Conservation (phyloP, 805 yeast genomes). For the Candida adriatica region DNA sequence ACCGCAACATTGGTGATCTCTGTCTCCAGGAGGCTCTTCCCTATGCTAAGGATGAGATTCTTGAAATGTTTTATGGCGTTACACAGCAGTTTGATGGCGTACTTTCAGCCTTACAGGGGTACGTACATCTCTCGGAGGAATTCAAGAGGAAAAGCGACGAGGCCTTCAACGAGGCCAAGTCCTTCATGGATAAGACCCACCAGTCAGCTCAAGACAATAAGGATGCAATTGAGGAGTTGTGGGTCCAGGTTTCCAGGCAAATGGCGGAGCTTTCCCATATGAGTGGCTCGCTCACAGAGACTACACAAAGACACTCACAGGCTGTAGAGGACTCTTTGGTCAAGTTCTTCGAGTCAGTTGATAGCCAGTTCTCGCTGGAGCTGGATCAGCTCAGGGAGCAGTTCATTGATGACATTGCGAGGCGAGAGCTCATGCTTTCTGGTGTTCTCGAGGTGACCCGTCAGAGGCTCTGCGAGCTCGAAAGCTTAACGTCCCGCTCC, state of each 20-base stretch:
- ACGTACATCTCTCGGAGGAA: conserved; percentile 12
- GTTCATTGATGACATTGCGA: too few relatives aligned
- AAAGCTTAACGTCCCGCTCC: conserved; percentile 1
- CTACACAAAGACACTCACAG: conserved; percentile 8
- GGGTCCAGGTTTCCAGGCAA: conserved; percentile 9
- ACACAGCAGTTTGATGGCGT: conserved; percentile 28
- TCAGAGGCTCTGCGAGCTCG: too few relatives aligned
- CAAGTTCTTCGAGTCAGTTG: conserved; percentile 10
- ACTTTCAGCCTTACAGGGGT: conserved; percentile 14
- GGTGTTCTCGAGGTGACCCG: too few relatives aligned
- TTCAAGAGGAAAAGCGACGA: conserved; percentile 14
- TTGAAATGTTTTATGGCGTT: conserved; percentile 40
- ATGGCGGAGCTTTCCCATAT: conserved; percentile 12
- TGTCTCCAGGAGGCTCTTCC: conserved; percentile 50
- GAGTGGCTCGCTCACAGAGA: conserved; percentile 12
- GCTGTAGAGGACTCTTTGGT: conserved; percentile 9
- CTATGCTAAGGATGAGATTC: conserved; percentile 43
- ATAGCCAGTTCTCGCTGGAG: too few relatives aligned
- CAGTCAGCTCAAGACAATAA: conserved; percentile 4
- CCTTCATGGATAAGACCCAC: conserved; percentile 13
- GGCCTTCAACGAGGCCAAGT: conserved; percentile 7
- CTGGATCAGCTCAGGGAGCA: too few relatives aligned
- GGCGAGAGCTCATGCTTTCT: too few relatives aligned
- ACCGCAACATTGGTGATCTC: conserved; percentile 42
- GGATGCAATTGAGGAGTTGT: conserved; percentile 10